phyloP scores from a whole-genome alignment of 2,329 filamentous ascomycete species.

The Tympanopsis confertula region DNA sequence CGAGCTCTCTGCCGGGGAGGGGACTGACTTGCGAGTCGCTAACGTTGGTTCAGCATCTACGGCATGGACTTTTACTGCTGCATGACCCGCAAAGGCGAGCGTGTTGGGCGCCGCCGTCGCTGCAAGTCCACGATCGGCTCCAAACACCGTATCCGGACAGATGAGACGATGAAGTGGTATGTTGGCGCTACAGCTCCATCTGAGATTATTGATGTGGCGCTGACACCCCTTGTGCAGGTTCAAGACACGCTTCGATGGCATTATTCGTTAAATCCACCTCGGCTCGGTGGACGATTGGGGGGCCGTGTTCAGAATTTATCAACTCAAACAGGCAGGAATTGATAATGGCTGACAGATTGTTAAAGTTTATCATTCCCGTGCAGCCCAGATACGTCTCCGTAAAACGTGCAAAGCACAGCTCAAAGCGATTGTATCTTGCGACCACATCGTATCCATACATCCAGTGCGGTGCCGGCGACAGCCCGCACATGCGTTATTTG shows the following conservation, averaged over 20 bases:
- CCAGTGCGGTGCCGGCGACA: too few species aligned
- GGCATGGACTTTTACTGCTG: conserved; percentile 99
- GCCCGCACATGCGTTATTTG: too few species aligned
- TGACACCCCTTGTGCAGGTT: conserved; percentile 9
- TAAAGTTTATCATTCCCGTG: too few species aligned
- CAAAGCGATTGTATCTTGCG: too few species aligned
- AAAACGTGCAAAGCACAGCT: too few species aligned
- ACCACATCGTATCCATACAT: too few species aligned
- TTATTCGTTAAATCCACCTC: conserved; percentile 74
- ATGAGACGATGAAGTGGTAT: conserved; percentile 98
- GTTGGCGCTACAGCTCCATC: too few species aligned
- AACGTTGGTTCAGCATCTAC: too few species aligned
- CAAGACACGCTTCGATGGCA: conserved; percentile 84
- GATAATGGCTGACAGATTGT: too few species aligned
- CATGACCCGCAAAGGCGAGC: conserved; percentile 99
- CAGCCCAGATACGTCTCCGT: too few species aligned
- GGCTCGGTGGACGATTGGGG: not conserved
- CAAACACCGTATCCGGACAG: conserved; percentile 83
- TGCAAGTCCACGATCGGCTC: conserved; percentile 76
- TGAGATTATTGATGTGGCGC: conserved; percentile 14
- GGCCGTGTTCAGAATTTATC: not conserved
- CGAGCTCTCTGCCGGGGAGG: too few species aligned
- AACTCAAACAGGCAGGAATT: not conserved
- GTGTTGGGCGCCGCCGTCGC: conserved; percentile 88
- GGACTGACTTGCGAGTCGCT: too few species aligned